Base-by-base conservation (phyloP, 371 early-diverging fungal species). In the Syncephalastrum racemosum region DNA sequence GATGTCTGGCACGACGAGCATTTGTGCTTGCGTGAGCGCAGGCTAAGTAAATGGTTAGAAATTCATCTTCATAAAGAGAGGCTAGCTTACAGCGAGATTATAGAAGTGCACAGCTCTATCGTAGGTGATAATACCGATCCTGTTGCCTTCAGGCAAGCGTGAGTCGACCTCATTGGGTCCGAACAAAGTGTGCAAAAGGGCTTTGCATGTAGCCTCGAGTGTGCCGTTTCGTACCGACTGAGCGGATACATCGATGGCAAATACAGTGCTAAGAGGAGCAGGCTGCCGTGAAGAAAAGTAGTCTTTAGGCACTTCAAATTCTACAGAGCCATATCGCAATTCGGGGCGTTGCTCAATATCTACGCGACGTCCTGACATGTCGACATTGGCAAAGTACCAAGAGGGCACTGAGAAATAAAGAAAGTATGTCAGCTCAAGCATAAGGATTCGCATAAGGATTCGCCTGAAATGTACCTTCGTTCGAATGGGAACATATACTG, bases 1-100 rank as follows among this genome's bases (percentile, higher is more conserved):
- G 27, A 97, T 79, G 69, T 99, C 99, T 2, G 93, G 81, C 1
- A 98, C 94, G n/a, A 96, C 91, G 66, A 98, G 75, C 96, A 98
- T 96, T 70, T 96, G 96, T 5, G 95, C 90, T 66, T 92, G 92
- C 19, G 91, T 87, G 50, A 95, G 69, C 8, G 63, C 62, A 16
- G 92, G 59, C 89, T 91, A 75, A 22, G 22, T 13, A 23, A 6
- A 39, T 47, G 45, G 60, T 22, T n/a, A 3, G 8, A 12, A 15
- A 53, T 36, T 15, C 15, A 23, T 36, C 13, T 3, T 27, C 43
- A 40, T 16, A 27, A 13, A 25, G 16, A 59, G 4, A 13, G 18
- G 3, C 45, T 10, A 20, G 59, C 79, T 66, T 78, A 91, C 93
- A 51, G 83, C 75, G 45, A 97, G 67, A 66, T 94, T 96, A 79